These are phyloP conservation scores for Hysterium pulicare DNA, from an alignment of 2,329 filamentous ascomycete species.

Conservation along the genomic window DNA sequence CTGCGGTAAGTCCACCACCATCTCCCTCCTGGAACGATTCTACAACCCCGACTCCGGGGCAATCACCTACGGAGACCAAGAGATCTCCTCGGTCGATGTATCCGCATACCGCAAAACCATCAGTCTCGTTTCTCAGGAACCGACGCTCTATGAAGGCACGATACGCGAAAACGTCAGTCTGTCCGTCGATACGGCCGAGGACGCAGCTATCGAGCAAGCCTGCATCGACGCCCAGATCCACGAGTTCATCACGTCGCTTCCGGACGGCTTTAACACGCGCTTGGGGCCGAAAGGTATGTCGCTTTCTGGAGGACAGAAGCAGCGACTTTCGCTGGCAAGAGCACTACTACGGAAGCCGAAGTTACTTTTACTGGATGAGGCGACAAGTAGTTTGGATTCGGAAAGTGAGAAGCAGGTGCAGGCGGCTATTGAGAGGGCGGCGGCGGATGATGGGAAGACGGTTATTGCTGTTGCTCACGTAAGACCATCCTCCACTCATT, in stretches of 20 bases:
- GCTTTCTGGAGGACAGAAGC: constrained; percentile 34
- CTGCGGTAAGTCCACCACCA: constrained; percentile 70
- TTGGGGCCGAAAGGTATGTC: constrained; percentile 36
- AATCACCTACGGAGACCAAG: constrained; percentile 53
- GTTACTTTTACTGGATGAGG: constrained; percentile 35
- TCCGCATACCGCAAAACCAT: constrained; percentile 40
- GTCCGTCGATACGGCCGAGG: constrained; percentile 27
- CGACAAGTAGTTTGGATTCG: constrained; percentile 29
- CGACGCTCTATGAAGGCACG: constrained; percentile 44
- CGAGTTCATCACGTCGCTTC: constrained; percentile 35
- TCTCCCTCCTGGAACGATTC: constrained; percentile 61
- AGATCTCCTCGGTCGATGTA: constrained; percentile 36
- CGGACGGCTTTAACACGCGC: constrained; percentile 32
- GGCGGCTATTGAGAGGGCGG: constrained; percentile 30
- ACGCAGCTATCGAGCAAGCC: constrained; percentile 28
- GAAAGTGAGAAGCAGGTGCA: constrained; percentile 36
- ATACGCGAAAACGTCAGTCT: constrained; percentile 40
- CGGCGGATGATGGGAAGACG: constrained; percentile 25
- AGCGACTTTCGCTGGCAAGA: constrained; percentile 31
- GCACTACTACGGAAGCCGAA: constrained; percentile 31
- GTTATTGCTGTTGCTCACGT: constrained; percentile 35
- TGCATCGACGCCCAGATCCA: constrained; percentile 38
- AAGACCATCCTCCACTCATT: neutral
- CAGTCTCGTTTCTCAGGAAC: constrained; percentile 46
- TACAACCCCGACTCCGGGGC: constrained; percentile 64